A percentile compares a stretch with the other conserved stretches of the same genome.
Conservation (phyloP, 352 stramenopile species). For the Globisporangium nunn region DNA sequence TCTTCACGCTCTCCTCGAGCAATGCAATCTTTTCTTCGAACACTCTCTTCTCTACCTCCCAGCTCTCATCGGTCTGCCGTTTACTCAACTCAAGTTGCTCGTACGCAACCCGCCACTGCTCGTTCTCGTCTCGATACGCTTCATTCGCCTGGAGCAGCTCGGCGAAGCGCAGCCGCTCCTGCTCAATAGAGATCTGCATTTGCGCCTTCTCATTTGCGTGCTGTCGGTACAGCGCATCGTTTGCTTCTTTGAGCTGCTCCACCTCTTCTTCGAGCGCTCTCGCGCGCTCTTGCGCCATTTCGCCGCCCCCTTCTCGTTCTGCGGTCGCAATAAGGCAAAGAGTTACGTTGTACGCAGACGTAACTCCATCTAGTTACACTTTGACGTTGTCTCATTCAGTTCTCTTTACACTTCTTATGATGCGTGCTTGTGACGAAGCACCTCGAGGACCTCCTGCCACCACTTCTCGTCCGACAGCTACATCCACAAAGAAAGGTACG, state of each 20-base stretch:
- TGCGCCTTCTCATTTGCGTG: constrained; percentile 71
- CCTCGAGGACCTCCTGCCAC: background rate
- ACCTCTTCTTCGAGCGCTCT: constrained; percentile 46
- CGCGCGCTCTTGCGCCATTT: constrained; percentile 23
- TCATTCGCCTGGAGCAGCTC: constrained; percentile 39
- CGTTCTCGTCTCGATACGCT: constrained; percentile 45
- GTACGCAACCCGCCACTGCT: constrained; percentile 55
- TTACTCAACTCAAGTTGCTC: constrained; percentile 46
- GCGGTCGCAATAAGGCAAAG: too few species aligned
- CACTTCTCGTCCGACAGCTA: background rate
- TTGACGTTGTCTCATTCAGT: too few species aligned
- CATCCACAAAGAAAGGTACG: too few species aligned
- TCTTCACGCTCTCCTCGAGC: constrained; percentile 45
- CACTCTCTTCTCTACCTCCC: constrained; percentile 34
- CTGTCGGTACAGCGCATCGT: constrained; percentile 56
- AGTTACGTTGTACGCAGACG: too few species aligned
- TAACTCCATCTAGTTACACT: too few species aligned
- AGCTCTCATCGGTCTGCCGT: constrained; percentile 34
- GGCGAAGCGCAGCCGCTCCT: constrained; percentile 36
- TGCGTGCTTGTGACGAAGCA: too few species aligned
- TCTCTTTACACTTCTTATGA: too few species aligned
- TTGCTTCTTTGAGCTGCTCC: constrained; percentile 36
- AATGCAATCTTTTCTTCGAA: constrained; percentile 44
- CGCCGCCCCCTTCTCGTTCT: too few species aligned
- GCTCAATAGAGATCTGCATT: constrained; percentile 69